Base-by-base conservation (phyloP, 768 basidiomycete species). In the Trichaptum fuscoviolaceum region DNA sequence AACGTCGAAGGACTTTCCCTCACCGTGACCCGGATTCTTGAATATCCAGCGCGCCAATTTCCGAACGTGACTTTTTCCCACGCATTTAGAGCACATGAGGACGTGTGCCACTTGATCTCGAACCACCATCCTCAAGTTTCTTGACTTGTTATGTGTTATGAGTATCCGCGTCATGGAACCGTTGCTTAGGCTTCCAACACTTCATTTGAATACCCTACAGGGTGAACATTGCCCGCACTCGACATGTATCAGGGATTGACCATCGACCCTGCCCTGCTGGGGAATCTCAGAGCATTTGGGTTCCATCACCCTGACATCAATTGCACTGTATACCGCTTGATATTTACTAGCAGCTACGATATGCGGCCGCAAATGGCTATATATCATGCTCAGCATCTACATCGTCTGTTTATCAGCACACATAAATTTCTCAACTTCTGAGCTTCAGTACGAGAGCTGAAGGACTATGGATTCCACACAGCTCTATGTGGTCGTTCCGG, bases 1-100 rank as follows among this genome's bases (percentile, higher is more conserved):
- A 65, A 57, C 61, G 65, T 67, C 66, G 64, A 64, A 67, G 65
- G 65, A 52, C 42, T 52, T 12, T 12, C 42, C 20, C 42, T 52
- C 15, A 30, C 30, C 30, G 42, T 52, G 42, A 20, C 42, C n/a
- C 42, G 42, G 42, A 20, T 20, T 52, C 42, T 6, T 6, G 42
- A 52, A 52, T 52, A 52, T 52, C 30, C 30, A 30, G 20, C 42
- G 42, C 42, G 42, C 42, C 20, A 52, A 52, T 52, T 52, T 52
- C 42, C 42, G 42, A 12, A 12, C 42, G 5, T 20, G 20, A 52
- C 6, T 52, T 52, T 3, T 52, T 52, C 42, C 10, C 42, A 52
- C 42, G 42, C 5, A 30, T 30, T 8, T 30, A 2, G 8, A 8
- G 30, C n/a, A n/a, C n/a, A n/a, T n/a, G 8, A 30, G 30, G 8